Evolutionary conservation across 2,329 filamentous ascomycete species (phyloP), one percentile per base, ranked within the genome.

Genomic region (Truncatella angustata): DNA sequence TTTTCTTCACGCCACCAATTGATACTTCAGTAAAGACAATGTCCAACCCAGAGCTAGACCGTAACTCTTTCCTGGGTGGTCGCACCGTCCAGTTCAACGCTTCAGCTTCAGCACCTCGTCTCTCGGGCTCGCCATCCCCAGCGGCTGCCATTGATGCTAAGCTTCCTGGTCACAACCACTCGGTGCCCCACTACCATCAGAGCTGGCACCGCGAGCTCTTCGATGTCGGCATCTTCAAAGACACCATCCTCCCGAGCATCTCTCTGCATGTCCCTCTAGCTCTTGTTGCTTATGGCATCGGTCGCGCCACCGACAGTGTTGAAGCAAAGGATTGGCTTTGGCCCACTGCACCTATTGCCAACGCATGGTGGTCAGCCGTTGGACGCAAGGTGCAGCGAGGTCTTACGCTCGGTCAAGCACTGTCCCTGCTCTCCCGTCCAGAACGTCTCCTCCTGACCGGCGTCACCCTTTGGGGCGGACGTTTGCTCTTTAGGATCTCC

Each of bases 311-410:
- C 6, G 66, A 82, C 58, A 72, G 74, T n/a, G 73, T 79, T 9
- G 81, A 85, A 51, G 69, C 75, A n/a, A 86, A 85, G 59, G 81
- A 86, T 62, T 81, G 76, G 71, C 65, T 81, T 5, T 84, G 81
- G 80, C 78, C 80, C 1, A 67, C 72, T 4, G 77, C 71, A 2
- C 78, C 78, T 58, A 74, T 84, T 9, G 64, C 72, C 52, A 84
- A 82, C 60, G 80, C 79, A 5, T 85, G 81, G 82, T 84, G 80
- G 77, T 77, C 73, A 50, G 79, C 81, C 20, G 65, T 85, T 37
- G 80, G 81, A n/a, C 75, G 74, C 4, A 68, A 81, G 10, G 63
- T 71, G 44, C 67, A 72, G 51, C 69, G 74, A 26, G 73, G 75
- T 1, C 63, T 79, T 18, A 73, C 77, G 0, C 52, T 80, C 4